Conservation (phyloP, 352 stramenopile genomes). For the Blastocystis sp. region DNA sequence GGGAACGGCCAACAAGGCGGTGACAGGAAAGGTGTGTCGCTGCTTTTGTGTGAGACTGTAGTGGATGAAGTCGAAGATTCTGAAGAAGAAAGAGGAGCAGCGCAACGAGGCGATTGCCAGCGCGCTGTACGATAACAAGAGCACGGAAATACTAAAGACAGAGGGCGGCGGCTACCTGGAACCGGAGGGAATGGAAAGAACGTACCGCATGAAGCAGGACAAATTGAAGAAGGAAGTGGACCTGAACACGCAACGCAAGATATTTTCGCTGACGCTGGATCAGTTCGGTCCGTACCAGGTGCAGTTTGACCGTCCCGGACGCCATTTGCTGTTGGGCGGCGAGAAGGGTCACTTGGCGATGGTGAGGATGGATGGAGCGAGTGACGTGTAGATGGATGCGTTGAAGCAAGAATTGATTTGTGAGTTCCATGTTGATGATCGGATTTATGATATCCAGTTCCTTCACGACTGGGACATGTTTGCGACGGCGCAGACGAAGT, state of each 20-base stretch:
- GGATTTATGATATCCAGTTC: constrained; percentile 84
- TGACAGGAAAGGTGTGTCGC: background rate
- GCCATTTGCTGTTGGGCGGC: constrained; percentile 81
- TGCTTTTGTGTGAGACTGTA: background rate
- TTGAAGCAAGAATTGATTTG: constrained; percentile 68
- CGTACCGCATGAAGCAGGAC: constrained; percentile 83
- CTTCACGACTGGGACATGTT: constrained; percentile 93
- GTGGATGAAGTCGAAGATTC: constrained; percentile 55
- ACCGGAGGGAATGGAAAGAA: constrained; percentile 88
- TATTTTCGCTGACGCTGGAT: constrained; percentile 82
- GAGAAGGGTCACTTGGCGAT: constrained; percentile 83
- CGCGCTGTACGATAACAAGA: background rate
- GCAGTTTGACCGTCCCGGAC: constrained; percentile 84
- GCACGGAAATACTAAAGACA: constrained; percentile 76
- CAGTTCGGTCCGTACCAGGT: constrained; percentile 83
- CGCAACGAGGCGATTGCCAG: constrained; percentile 11
- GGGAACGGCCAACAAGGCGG: background rate
- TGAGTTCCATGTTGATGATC: constrained; percentile 83
- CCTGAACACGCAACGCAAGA: constrained; percentile 82
- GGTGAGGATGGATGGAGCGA: constrained; percentile 69
- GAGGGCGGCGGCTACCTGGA: constrained; percentile 75
- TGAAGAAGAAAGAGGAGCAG: constrained; percentile 28
- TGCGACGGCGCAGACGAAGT: constrained; percentile 86
- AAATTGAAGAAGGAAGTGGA: constrained; percentile 76
- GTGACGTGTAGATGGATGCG: constrained; percentile 53